Conservation (phyloP, 2,329 filamentous ascomycete species). For the Ascochyta viciae-villosae region DNA sequence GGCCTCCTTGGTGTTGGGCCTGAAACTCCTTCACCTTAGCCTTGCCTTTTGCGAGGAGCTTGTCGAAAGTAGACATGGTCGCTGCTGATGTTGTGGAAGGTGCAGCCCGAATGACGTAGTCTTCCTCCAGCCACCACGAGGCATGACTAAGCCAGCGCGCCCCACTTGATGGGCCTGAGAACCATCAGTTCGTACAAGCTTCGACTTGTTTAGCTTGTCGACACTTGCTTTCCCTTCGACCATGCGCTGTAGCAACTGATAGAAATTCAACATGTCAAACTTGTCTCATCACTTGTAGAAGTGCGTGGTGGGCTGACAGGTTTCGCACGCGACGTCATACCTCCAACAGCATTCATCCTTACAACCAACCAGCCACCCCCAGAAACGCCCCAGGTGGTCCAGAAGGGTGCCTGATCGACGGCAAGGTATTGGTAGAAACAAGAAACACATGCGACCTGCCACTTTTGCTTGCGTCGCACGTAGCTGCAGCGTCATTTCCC, state of each 20-base stretch:
- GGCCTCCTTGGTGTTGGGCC: constrained; percentile 26
- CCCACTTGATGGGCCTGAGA: too few relatives aligned
- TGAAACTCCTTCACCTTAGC: constrained; percentile 46
- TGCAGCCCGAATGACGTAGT: constrained; percentile 12
- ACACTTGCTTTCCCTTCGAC: too few relatives aligned
- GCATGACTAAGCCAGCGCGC: constrained; percentile 7
- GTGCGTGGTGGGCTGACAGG: neutral
- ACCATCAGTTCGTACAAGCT: too few relatives aligned
- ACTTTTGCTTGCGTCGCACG: constrained; percentile 16
- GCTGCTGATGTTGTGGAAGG: constrained; percentile 9
- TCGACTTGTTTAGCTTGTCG: too few relatives aligned
- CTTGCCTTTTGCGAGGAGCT: constrained; percentile 47
- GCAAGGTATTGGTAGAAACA: constrained; percentile 12
- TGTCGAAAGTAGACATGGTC: constrained; percentile 43
- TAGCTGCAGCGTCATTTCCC: constrained; percentile 32
- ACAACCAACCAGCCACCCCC: constrained; percentile 27
- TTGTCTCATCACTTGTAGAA: neutral
- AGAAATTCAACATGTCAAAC: too few relatives aligned
- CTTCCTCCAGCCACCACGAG: constrained; percentile 7
- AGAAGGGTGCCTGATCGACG: constrained; percentile 9
- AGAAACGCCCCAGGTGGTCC: constrained; percentile 13
- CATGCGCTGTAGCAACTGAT: too few relatives aligned
- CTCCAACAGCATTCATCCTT: constrained; percentile 20
- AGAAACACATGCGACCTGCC: constrained; percentile 6
- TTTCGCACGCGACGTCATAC: constrained; percentile 30